Evolutionary conservation across 441 rosid species (phyloP), one percentile per base, ranked within the genome.

Genomic region (Erodium moschatum): DNA sequence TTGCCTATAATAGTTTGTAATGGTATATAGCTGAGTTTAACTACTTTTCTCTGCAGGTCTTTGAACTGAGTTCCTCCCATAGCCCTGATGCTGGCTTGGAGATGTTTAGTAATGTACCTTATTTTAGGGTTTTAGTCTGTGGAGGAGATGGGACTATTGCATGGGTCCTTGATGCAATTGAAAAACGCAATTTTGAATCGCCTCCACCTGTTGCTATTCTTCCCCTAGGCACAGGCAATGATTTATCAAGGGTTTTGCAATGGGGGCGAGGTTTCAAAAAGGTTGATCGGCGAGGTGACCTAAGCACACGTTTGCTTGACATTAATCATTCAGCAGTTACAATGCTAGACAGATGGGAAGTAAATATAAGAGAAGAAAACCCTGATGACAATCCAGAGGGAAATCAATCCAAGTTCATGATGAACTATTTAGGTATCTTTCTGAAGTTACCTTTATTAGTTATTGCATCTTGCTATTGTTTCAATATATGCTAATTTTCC

Each of bases 111-210:
- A 75, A 73, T 48, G 79, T 82, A 54, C 85, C 76, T 10, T 82
- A 85, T 70, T 87, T 85, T 38, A 84, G 86, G 71, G 89, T 85
- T 77, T 78, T 87, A 80, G 92, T 85, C 35, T 85, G 89, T 75
- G 89, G 92, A 35, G 92, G 92, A 72, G 92, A 87, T 82, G 92
- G 92, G 62, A 85, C 92, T 35, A 86, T 85, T 80, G 85, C 82
- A 35, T 87, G 92, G 92, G 85, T 87, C 69, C 86, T 87, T 66
- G 85, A 87, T 70, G 85, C 84, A 44, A 84, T 87, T 68, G 92
- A 87, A 76, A 85, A 56, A 65, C 83, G 71, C 54, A 85, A 84
- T 76, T 84, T 85, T 0, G 87, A 81, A 62, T 84, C 86, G 56
- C 92, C 92, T 68, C 89, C 92, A 73, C 92, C 92, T 9, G 86